Evolutionary conservation across 2,329 filamentous ascomycete species (phyloP).

Genomic region (Colletotrichum sp.): DNA sequence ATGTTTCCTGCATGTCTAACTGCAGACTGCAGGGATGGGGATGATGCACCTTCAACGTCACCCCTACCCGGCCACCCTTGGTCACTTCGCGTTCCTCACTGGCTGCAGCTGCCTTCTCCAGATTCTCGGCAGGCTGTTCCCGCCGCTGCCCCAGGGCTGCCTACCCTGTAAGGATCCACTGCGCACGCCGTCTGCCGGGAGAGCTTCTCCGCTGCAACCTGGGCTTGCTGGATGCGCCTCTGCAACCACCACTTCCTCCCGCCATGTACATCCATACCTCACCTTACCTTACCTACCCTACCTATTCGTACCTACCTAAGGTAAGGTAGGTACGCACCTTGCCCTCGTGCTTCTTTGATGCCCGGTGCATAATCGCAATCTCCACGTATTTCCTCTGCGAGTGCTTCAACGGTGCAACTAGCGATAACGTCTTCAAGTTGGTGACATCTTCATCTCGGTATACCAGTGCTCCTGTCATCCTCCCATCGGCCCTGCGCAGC

Average conservation of each 20-base stretch:
- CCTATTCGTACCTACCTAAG: too few species aligned
- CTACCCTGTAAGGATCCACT: constrained; percentile 2
- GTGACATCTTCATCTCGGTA: not conserved
- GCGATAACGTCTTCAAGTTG: not conserved
- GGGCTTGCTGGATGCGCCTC: not conserved
- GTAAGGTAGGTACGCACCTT: not conserved
- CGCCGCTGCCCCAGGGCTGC: not conserved
- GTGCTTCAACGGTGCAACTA: not conserved
- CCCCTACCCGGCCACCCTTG: not conserved
- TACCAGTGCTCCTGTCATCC: not conserved
- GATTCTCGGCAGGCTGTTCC: not conserved
- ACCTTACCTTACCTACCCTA: not conserved
- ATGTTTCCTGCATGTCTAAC: not conserved
- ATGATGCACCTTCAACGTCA: not conserved
- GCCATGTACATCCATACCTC: not conserved
- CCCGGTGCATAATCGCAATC: not conserved
- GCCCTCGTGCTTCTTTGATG: not conserved
- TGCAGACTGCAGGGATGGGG: not conserved
- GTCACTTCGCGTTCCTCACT: not conserved
- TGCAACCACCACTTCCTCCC: not conserved
- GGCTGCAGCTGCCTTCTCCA: not conserved
- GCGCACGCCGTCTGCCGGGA: constrained; percentile 5
- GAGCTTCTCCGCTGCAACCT: not conserved
- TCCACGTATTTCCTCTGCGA: not conserved
- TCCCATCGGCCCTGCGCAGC: not conserved